These are phyloP conservation scores for Omphalotus olearius DNA, from an alignment of 1,284 basidiomycete genomes.

Conservation along the genomic window DNA sequence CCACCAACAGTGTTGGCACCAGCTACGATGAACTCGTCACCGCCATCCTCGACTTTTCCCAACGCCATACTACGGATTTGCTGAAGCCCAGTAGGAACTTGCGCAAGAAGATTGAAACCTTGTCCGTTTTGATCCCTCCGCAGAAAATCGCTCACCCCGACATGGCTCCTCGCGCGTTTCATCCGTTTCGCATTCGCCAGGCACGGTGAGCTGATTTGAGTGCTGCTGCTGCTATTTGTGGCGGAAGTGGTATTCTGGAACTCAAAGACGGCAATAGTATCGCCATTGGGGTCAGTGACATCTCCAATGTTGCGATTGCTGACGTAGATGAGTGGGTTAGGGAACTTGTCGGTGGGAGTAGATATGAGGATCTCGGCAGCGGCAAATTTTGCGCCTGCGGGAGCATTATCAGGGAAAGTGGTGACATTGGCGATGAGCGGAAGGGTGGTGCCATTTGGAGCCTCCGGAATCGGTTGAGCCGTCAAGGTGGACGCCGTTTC, in stretches of 20 bases:
- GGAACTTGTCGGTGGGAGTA: constrained; percentile 38
- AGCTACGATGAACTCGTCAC: constrained; percentile 51
- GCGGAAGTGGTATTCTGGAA: constrained; percentile 23
- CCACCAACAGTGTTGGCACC: constrained; percentile 37
- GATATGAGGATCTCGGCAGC: constrained; percentile 57
- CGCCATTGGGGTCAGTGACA: constrained; percentile 42
- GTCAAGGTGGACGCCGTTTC: constrained; percentile 47
- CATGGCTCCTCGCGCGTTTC: constrained; percentile 12
- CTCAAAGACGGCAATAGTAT: constrained; percentile 58
- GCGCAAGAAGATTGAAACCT: constrained; percentile 37
- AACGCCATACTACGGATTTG: constrained; percentile 59
- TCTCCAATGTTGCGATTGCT: constrained; percentile 58
- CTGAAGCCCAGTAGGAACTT: constrained; percentile 55
- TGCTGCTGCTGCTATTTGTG: constrained; percentile 9
- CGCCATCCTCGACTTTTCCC: constrained; percentile 37
- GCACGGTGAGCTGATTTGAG: constrained; percentile 6
- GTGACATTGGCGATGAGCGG: constrained; percentile 48
- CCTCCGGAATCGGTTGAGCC: constrained; percentile 41
- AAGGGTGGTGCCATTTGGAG: constrained; percentile 34
- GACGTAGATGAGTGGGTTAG: constrained; percentile 50
- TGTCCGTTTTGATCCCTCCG: constrained; percentile 15
- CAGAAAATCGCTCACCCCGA: neutral
- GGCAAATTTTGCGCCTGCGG: constrained; percentile 37
- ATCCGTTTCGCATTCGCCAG: neutral
- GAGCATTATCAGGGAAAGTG: constrained; percentile 42